A percentile compares a stretch with the other conserved stretches of the same genome.
These are phyloP conservation scores for Diplodia seriata DNA, from an alignment of 2,329 filamentous ascomycete species.

Conservation along the genomic window DNA sequence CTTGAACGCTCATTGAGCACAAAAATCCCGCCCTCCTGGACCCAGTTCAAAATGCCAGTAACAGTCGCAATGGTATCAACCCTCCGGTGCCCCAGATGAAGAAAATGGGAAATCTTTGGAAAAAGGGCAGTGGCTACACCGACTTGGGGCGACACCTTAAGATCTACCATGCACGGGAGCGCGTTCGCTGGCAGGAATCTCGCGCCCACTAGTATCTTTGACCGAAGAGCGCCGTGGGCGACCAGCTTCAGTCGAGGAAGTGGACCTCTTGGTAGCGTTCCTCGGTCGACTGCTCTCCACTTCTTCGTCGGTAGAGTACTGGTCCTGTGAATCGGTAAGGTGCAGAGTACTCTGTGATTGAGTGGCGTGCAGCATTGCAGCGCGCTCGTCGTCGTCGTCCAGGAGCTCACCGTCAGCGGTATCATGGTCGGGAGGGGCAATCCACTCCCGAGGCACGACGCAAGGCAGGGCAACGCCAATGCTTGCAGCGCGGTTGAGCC, in stretches of 20 bases:
- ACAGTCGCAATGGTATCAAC: slow-evolving; percentile 25
- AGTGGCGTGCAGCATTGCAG: slow-evolving; percentile 63
- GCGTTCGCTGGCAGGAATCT: slow-evolving; percentile 53
- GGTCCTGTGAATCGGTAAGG: slow-evolving; percentile 39
- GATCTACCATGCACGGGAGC: slow-evolving; percentile 43
- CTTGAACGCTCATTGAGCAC: slow-evolving; percentile 27
- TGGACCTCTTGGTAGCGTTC: slow-evolving; percentile 12
- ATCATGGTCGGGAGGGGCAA: slow-evolving; percentile 78
- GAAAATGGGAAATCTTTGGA: background rate
- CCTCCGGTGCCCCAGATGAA: slow-evolving; percentile 6
- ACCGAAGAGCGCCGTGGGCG: slow-evolving; percentile 33
- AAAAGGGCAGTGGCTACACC: background rate
- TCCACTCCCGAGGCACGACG: slow-evolving; percentile 82
- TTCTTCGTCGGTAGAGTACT: slow-evolving; percentile 41
- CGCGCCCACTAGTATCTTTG: slow-evolving; percentile 51
- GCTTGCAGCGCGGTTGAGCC: slow-evolving; percentile 84
- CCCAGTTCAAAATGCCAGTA: slow-evolving; percentile 10
- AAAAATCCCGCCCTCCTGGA: slow-evolving; percentile 24
- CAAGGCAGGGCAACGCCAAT: slow-evolving; percentile 83
- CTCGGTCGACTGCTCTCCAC: slow-evolving; percentile 16
- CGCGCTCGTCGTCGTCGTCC: slow-evolving; percentile 63
- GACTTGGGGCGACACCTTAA: background rate
- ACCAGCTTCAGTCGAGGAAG: slow-evolving; percentile 13
- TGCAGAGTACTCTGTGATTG: slow-evolving; percentile 39
- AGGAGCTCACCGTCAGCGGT: slow-evolving; percentile 74